Conservation (phyloP, 495 filamentous ascomycete species). For the Saxophila tyrrhenica region DNA sequence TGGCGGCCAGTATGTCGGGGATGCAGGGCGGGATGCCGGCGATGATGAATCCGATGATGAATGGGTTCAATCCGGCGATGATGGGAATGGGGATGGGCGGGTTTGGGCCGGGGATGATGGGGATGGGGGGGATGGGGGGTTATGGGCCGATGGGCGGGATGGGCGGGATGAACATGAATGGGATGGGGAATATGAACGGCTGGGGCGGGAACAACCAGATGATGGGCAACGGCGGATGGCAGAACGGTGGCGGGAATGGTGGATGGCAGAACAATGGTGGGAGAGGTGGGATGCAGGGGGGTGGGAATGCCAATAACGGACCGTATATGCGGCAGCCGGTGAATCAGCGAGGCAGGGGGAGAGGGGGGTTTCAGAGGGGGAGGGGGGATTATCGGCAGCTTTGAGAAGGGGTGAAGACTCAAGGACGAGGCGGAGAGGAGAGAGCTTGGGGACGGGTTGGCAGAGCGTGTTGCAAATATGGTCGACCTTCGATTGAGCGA, state of each 20-base stretch:
- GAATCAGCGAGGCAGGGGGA: conserved; percentile 85
- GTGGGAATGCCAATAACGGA: conserved; percentile 68
- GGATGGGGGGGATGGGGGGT: conserved; percentile 5
- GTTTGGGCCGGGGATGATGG: conserved; percentile 4
- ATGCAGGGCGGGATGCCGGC: conserved; percentile 16
- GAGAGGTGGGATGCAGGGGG: conserved; percentile 41
- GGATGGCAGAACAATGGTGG: conserved; percentile 11
- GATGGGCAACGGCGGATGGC: conserved; percentile 11
- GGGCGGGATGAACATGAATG: conserved; percentile 27
- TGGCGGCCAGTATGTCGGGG: conserved; percentile 20
- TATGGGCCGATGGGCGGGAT: conserved; percentile 23
- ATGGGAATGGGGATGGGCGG: conserved; percentile 13
- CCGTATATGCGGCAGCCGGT: conserved; percentile 94
- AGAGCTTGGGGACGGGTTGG: no score
- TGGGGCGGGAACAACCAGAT: conserved; percentile 31
- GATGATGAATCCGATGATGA: conserved; percentile 21
- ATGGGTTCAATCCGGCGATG: conserved; percentile 9
- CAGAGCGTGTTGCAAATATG: no score
- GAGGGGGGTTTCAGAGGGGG: conserved; percentile 60
- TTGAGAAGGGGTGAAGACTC: conserved; percentile 28
- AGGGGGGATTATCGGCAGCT: conserved; percentile 84
- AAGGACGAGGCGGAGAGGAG: no score
- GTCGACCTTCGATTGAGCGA: no score
- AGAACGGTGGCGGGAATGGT: conserved; percentile 26
- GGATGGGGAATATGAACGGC: conserved; percentile 32